These are phyloP conservation scores for Ophiostoma tasmaniense DNA, from an alignment of 2,329 filamentous ascomycete genomes.

Conservation along the genomic window DNA sequence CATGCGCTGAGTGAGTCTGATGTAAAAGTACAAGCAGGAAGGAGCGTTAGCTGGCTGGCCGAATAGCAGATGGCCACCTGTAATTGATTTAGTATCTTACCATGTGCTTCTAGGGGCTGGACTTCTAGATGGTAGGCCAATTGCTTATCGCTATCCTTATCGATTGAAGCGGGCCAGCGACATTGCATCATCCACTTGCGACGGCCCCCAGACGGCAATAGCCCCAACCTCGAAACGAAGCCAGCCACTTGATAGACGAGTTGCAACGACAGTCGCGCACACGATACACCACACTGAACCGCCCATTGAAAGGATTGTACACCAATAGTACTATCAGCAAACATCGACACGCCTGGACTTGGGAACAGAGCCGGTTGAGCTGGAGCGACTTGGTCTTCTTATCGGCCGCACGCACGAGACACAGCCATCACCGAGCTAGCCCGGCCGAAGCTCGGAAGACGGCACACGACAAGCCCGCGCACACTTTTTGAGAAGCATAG, in stretches of 20 bases:
- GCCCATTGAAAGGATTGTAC: neutral
- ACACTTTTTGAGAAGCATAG: neutral
- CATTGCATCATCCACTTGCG: constrained; percentile 10
- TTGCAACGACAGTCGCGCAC: neutral
- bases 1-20: neutral
- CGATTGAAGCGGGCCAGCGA: constrained; percentile 7
- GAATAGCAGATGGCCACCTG: constrained; percentile 11
- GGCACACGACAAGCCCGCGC: neutral
- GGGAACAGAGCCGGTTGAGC: neutral
- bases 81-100: neutral
- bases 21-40: neutral
- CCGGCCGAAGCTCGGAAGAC: neutral
- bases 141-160: constrained; percentile 7
- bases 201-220: neutral
- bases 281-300: neutral
- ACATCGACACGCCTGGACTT: neutral
- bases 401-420: neutral
- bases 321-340: neutral
- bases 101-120: neutral
- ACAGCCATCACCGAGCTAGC: neutral
- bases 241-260: neutral
- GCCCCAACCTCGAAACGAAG: neutral
- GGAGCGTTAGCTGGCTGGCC: neutral
- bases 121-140: neutral
- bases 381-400: neutral